phyloP scores from a whole-genome alignment of 345 rosid species.

The Boechera retrofracta region DNA sequence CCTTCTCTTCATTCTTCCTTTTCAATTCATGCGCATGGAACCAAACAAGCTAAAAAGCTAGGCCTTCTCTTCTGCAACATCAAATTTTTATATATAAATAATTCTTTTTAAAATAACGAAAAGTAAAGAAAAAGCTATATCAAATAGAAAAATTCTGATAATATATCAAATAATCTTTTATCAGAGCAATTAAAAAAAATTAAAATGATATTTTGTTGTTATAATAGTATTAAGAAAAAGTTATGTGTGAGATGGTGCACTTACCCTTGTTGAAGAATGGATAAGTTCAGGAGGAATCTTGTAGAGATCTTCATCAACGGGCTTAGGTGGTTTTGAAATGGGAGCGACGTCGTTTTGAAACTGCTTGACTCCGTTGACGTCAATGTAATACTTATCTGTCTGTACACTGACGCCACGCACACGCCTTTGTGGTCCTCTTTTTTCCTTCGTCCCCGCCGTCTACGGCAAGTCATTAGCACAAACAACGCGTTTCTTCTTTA shows the following conservation, averaged over 20 bases:
- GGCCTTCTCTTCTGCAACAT: conserved; percentile 68
- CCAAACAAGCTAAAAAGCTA: conserved; percentile 74
- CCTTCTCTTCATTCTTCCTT: conserved; percentile 24
- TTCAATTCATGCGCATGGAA: conserved; percentile 60
- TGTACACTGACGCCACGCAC: conserved; percentile 61
- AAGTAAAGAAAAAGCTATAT: neutral
- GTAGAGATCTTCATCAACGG: conserved; percentile 93
- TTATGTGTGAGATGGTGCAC: neutral
- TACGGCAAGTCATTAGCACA: conserved; percentile 36
- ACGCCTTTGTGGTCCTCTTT: conserved; percentile 54
- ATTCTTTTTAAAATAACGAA: neutral
- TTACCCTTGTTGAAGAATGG: conserved; percentile 62
- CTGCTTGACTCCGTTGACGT: conserved; percentile 45
- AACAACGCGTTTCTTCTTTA: conserved; percentile 35
- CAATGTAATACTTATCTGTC: conserved; percentile 20
- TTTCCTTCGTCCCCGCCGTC: conserved; percentile 55
- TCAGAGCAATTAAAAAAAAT: too few species aligned
- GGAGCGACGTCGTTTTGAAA: conserved; percentile 34
- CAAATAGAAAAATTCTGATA: too few species aligned
- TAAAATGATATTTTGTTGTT: too few species aligned
- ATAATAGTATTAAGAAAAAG: too few species aligned
- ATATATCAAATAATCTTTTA: too few species aligned
- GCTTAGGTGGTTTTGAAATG: conserved; percentile 51
- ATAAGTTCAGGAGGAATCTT: conserved; percentile 86
- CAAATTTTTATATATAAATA: neutral